Evolutionary conservation across 768 basidiomycete genomes (phyloP), one percentile per base, ranked within the genome.

Genomic region (Phlegmacium glaucopus): DNA sequence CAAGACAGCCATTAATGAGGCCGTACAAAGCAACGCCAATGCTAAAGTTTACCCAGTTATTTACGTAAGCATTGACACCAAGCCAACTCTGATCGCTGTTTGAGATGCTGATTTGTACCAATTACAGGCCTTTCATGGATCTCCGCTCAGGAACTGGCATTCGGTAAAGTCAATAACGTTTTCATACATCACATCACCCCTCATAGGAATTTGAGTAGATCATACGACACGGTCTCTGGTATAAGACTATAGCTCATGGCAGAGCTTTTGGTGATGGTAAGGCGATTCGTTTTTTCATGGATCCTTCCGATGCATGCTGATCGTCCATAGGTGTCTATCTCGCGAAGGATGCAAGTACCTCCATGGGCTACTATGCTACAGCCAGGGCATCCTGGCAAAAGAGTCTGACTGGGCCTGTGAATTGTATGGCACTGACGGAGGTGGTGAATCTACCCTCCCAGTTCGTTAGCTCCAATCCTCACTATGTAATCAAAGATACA

Each of bases 171-270:
- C 45, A 12, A 51, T 16, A 2, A 30, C 10, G 4, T 6, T 5
- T 28, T 16, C 25, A 26, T 27, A 9, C 12, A 16, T 16, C 2
- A 26, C 39, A 13, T 29, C 16, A 18, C 7, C 1, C 17, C 22
- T n/a, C 1, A 16, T 34, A 26, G 10, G 35, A 32, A 16, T 16
- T 16, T 44, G n/a, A 12, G 7, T 25, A 85, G 83, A 85, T 87
- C 48, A 79, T 89, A 39, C 77, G 85, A 12, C 81, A 87, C 58
- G 86, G 86, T 2, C 67, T 88, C 6, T 86, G 84, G 81, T 81
- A 69, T 61, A 79, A 77, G 60, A 60, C 61, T 1, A 58, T 80
- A 11, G 61, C 71, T 15, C 62, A 89, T 60, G 86, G 86, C 12
- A 67, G 86, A 36, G 76, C 80, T 0, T 81, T 71, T 53, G 87